Evolutionary conservation across 1,139 yeast genomes (phyloP), one percentile per base, ranked within the genome.

Genomic region (Candida dubliniensis): DNA sequence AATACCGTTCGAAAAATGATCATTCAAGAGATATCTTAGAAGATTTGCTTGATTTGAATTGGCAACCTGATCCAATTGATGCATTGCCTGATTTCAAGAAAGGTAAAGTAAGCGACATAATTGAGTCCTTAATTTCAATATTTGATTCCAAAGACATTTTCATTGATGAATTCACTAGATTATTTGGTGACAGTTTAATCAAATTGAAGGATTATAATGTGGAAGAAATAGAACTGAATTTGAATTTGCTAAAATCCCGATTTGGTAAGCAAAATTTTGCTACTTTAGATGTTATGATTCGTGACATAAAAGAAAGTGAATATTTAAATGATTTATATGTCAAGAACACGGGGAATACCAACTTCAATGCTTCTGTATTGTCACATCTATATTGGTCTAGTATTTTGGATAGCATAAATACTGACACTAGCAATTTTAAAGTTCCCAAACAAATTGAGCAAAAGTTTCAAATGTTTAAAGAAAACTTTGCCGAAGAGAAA

Each of bases 51-150:
- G 82, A 77, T 49, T 61, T 84, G 3, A 69, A 76, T 27, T 91
- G 98, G 98, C 67, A 65, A 7, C 98, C 98, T 0, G 96, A 89
- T 55, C 97, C 97, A 0, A 76, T 87, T n/a, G 96, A 87, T 64
- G 96, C 96, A 0, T 77, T 95, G 8, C 87, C 96, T 0, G 96
- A 90, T 60, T 88, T 89, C 61, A 76, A 79, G 44, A 81, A 80
- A 50, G 79, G 78, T n/a, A 74, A 74, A 42, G 79, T 77, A 8
- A 74, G 76, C 43, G 96, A 88, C 58, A 76, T 84, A 4, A 80
- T 89, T 18, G 90, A 83, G 52, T 81, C 89, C 0, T 67, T 89
- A 34, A 73, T 87, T 1, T 81, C 93, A 0, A 79, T 91, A 2
- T 87, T 86, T 61, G 96, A 90, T 42, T 80, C 86, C 49, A 85